Evolutionary conservation across 345 rosid genomes (phyloP).

Genomic region (Pseudoturritis turrita): DNA sequence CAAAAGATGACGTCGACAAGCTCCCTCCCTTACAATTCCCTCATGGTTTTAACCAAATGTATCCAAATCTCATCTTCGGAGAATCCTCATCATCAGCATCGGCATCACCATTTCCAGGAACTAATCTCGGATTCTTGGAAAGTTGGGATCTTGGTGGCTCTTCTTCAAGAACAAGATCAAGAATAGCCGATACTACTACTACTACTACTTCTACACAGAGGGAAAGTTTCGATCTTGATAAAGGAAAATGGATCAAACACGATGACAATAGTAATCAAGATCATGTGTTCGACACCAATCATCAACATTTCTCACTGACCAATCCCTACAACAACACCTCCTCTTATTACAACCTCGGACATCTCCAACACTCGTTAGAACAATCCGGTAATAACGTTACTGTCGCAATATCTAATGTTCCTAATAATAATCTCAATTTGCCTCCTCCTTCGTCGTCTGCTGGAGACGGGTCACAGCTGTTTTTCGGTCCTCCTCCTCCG

Average conservation of each 20-base stretch:
- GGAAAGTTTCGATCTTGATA: slow-evolving; percentile 31
- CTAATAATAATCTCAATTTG: slow-evolving; percentile 32
- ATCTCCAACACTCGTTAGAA: slow-evolving; percentile 61
- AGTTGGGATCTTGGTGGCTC: slow-evolving; percentile 39
- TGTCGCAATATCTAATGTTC: slow-evolving; percentile 42
- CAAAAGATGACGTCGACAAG: slow-evolving; percentile 71
- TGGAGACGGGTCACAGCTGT: slow-evolving; percentile 42
- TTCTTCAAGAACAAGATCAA: slow-evolving; percentile 38
- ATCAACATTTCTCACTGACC: slow-evolving; percentile 31
- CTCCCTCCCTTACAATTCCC: slow-evolving; percentile 88
- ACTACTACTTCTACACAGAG: slow-evolving; percentile 25
- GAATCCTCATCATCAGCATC: slow-evolving; percentile 22
- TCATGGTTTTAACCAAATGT: slow-evolving; percentile 65
- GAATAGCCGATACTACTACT: slow-evolving; percentile 17
- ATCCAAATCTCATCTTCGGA: slow-evolving; percentile 43
- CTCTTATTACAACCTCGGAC: slow-evolving; percentile 53
- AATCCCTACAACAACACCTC: slow-evolving; percentile 46
- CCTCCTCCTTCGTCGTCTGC: slow-evolving; percentile 30
- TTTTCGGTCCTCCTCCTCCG: slow-evolving; percentile 54
- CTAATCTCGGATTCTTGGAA: slow-evolving; percentile 41
- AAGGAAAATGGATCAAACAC: slow-evolving; percentile 62
- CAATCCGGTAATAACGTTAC: slow-evolving; percentile 64
- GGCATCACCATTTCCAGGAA: slow-evolving; percentile 21
- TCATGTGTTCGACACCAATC: slow-evolving; percentile 30
- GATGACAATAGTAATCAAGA: slow-evolving; percentile 39